Evolutionary conservation across 345 rosid species (phyloP), one percentile per base, ranked within the genome.

Genomic region (Eucalyptus albens): DNA sequence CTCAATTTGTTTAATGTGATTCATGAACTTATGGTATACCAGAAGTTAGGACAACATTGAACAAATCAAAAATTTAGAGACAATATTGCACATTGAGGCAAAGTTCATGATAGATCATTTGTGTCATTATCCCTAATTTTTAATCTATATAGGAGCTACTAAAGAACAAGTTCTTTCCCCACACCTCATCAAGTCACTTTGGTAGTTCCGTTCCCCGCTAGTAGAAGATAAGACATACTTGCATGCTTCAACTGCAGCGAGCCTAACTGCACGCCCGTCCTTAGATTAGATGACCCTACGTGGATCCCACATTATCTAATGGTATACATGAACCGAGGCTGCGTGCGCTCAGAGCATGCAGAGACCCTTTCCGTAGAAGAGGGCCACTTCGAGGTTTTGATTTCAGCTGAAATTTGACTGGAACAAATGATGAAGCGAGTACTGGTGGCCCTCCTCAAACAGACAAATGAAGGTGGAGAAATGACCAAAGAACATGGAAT

Each of bases 31-130:
- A 9, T 56, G 1, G 0, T 56, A 56, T 56, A 24, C 6, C 3
- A 4, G 0, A 56, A 56, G 29, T 56, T 56, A 56, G 13, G 3
- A 24, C 62, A 0, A 24, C 6, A 56, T 56, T 24, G 6, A 56
- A 56, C 14, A 10, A 56, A 56, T 10, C 29, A 24, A 56, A 56
- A 22, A 0, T 56, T 56, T 24, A 56, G 0, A 4, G 0, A 56
- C 0, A 9, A 56, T 56, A 56, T 10, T 56, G 0, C 0, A 24
- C 6, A 24, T 56, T 56, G 0, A 24, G 29, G 1, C 29, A 56
- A 56, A 56, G 3, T 24, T 24, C 62, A 24, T 56, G 10, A 53
- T 53, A 10, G 13, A 56, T 11, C 6, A 56, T 56, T 56, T 56
- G 62, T 56, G 42, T 40, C 42, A 40, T 5, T 0, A 56, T 22